Evolutionary conservation across 1,139 yeast genomes (phyloP).

Genomic region (Saccharomyces hybrid): DNA sequence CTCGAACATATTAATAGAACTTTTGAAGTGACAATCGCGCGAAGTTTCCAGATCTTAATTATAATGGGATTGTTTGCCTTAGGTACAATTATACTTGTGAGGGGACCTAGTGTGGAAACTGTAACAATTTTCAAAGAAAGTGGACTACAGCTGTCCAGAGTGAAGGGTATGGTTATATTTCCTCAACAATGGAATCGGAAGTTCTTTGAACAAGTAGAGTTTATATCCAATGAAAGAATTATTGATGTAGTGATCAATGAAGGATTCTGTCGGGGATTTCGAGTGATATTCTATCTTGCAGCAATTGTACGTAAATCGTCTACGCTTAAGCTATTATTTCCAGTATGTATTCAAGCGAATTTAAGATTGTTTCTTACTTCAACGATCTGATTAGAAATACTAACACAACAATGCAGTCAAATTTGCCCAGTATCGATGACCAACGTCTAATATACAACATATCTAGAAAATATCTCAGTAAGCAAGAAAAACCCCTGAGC

Average conservation of each 20-base stretch:
- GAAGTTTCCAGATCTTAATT: background rate
- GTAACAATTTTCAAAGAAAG: conserved; percentile 24
- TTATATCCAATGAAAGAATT: conserved; percentile 46
- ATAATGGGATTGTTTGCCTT: background rate
- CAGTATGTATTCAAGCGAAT: conserved; percentile 21
- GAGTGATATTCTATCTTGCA: conserved; percentile 54
- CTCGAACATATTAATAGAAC: background rate
- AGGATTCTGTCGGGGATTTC: conserved; percentile 50
- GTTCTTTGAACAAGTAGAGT: conserved; percentile 24
- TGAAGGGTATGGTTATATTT: conserved; percentile 19
- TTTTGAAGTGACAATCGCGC: background rate
- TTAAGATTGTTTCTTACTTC: background rate
- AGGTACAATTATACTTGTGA: conserved; percentile 8
- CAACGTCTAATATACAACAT: conserved; percentile 5
- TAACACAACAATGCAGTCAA: background rate
- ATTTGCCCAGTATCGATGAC: conserved; percentile 4
- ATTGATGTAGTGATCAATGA: conserved; percentile 60
- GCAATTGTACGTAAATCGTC: conserved; percentile 37
- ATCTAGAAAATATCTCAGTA: background rate
- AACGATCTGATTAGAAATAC: background rate
- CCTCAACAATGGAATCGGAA: conserved; percentile 11
- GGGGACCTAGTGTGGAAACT: conserved; percentile 22
- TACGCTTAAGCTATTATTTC: conserved; percentile 33
- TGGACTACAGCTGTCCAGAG: conserved; percentile 29
- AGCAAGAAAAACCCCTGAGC: background rate